Percentiles rank a stretch among this genome's conserved stretches.
These are phyloP conservation scores for Neospora caninum DNA, from an alignment of 169 alveolate genomes.

Conservation along the genomic window DNA sequence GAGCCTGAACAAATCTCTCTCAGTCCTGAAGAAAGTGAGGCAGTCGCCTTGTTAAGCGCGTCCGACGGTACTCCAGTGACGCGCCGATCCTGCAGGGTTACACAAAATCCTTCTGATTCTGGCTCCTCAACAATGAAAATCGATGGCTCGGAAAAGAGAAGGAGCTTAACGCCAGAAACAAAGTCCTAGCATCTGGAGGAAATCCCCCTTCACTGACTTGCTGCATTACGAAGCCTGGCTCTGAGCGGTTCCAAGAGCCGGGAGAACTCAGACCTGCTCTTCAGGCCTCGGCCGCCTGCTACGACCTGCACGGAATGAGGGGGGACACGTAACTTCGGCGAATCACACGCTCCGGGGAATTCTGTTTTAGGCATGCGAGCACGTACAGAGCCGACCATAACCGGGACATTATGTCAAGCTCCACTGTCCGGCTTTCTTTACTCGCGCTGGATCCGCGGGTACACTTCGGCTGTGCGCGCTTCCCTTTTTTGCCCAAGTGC, in stretches of 20 bases:
- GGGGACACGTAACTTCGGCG: background rate
- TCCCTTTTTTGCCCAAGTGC: background rate
- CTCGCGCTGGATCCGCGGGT: background rate
- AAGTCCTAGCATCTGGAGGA: background rate
- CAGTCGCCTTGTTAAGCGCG: too few relatives aligned
- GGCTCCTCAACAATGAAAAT: background rate
- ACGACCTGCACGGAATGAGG: constrained; percentile 67
- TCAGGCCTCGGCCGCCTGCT: constrained; percentile 87
- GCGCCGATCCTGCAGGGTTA: too few relatives aligned
- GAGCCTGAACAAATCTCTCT: background rate
- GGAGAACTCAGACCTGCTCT: constrained; percentile 76
- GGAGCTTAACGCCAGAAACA: background rate
- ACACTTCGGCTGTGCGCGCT: background rate
- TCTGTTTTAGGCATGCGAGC: background rate
- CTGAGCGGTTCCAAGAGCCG: constrained; percentile 79
- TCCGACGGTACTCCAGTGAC: too few relatives aligned
- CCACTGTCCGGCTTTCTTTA: background rate
- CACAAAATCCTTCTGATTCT: background rate
- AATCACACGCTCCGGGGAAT: background rate
- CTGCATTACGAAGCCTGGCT: constrained; percentile 74
- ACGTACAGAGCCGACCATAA: background rate
- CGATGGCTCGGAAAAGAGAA: too few relatives aligned
- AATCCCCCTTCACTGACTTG: constrained; percentile 33
- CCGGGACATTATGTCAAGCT: background rate
- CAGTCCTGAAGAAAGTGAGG: background rate